Conservation (phyloP, 2,329 filamentous ascomycete genomes). For the Pseudofabraea citricarpa region DNA sequence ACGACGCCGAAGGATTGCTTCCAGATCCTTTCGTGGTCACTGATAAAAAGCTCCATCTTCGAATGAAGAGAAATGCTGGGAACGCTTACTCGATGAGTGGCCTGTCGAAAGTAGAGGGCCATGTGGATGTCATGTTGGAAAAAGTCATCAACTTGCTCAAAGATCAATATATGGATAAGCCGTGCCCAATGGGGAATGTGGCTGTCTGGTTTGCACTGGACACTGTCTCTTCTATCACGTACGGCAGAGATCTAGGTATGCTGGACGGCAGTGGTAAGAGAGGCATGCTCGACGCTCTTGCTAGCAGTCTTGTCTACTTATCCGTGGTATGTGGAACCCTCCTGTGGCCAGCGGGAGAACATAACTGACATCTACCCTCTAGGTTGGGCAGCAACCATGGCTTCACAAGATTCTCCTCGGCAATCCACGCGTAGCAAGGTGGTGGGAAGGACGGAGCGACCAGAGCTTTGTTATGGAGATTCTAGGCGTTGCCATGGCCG, state of each 20-base stretch:
- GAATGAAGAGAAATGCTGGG: not conserved
- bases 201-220: not conserved
- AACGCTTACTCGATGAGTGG: not conserved
- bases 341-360: not conserved
- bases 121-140: not conserved
- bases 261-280: not conserved
- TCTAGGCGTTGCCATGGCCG: not conserved
- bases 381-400: constrained; percentile 3
- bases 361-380: not conserved
- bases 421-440: not conserved
- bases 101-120: not conserved
- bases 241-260: not conserved
- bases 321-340: not conserved
- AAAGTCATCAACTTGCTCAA: not conserved
- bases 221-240: not conserved
- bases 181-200: not conserved
- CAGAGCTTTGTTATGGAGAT: not conserved
- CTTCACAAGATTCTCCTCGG: constrained; percentile 3
- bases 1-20: not conserved
- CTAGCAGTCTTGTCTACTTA: not conserved
- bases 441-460: not conserved
- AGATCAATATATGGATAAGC: not conserved
- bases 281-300: not conserved
- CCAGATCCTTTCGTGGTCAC: not conserved
- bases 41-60: not conserved